Conservation (phyloP, 1,284 basidiomycete genomes). For the Pyrrhoderma lamaoense region DNA sequence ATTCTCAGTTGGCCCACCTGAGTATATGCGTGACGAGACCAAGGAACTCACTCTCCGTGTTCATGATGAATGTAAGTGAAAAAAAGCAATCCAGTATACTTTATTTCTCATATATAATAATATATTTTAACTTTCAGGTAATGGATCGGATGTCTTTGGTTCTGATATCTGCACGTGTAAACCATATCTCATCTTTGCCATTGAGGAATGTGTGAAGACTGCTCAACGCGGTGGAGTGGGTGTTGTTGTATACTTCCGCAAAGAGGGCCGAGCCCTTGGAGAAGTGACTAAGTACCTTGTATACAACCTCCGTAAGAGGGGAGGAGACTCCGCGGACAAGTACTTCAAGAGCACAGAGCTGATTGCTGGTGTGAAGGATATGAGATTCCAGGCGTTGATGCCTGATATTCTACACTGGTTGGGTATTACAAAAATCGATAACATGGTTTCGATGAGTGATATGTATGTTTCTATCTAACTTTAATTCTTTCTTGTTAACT, state of each 20-base stretch:
- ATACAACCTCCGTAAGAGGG: conserved; percentile 93
- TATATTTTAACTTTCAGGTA: conserved; percentile 37
- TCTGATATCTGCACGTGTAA: conserved; percentile 95
- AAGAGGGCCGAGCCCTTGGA: conserved; percentile 87
- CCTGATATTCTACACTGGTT: conserved; percentile 93
- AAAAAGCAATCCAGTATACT: too few relatives aligned
- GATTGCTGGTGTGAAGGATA: conserved; percentile 93
- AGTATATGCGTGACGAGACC: conserved; percentile 67
- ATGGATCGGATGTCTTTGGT: conserved; percentile 83
- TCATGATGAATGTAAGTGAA: conserved; percentile 85
- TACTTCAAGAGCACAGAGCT: conserved; percentile 94
- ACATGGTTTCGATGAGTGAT: conserved; percentile 90
- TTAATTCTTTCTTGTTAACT: neutral
- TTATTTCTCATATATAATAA: neutral
- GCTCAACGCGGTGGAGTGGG: conserved; percentile 90
- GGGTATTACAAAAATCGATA: conserved; percentile 84
- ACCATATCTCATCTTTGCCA: conserved; percentile 88
- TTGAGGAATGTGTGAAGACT: conserved; percentile 84
- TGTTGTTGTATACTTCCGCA: conserved; percentile 90
- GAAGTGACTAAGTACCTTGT: conserved; percentile 86
- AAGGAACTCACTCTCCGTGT: conserved; percentile 90
- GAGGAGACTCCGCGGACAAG: conserved; percentile 84
- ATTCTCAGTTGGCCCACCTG: conserved; percentile 68
- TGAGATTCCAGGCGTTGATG: conserved; percentile 94
- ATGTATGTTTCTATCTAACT: conserved; percentile 43